A percentile compares a stretch with the other conserved stretches of the same genome.
These are phyloP conservation scores for Fusarium sterilihyphosum DNA, from an alignment of 2,329 filamentous ascomycete species.

Conservation along the genomic window DNA sequence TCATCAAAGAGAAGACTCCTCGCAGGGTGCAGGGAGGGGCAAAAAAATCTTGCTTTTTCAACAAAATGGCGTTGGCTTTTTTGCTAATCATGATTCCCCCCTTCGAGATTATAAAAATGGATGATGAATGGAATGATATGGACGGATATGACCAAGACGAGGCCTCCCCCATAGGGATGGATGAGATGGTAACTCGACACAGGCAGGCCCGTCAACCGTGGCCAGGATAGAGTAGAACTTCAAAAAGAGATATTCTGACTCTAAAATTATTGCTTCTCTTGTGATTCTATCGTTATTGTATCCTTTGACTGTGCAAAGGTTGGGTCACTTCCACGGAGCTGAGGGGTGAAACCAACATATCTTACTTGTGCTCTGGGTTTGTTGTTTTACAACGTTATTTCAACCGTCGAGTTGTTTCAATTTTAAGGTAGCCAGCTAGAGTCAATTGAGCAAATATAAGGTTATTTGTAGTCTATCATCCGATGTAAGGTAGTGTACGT, in stretches of 20 bases:
- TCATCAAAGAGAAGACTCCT: constrained; percentile 27
- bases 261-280: not conserved
- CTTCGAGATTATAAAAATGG: constrained; percentile 44
- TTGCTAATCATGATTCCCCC: constrained; percentile 52
- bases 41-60: constrained; percentile 54
- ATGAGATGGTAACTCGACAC: constrained; percentile 35
- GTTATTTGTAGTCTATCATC: not conserved
- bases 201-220: constrained; percentile 57
- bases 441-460: not conserved
- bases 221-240: constrained; percentile 46
- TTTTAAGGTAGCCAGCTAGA: not conserved
- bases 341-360: too few relatives aligned
- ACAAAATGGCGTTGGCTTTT: constrained; percentile 53
- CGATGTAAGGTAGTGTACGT: not conserved
- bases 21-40: constrained; percentile 46
- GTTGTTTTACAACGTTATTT: not conserved
- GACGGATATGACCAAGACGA: constrained; percentile 27
- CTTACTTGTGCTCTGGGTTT: not conserved
- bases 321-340: not conserved
- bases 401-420: not conserved
- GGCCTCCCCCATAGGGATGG: constrained; percentile 33
- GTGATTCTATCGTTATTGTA: not conserved
- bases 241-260: constrained; percentile 34
- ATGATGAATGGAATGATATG: constrained; percentile 40
- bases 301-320: not conserved